phyloP scores from a whole-genome alignment of 164 flowering plant genomes.

The Vitis rupestris region DNA sequence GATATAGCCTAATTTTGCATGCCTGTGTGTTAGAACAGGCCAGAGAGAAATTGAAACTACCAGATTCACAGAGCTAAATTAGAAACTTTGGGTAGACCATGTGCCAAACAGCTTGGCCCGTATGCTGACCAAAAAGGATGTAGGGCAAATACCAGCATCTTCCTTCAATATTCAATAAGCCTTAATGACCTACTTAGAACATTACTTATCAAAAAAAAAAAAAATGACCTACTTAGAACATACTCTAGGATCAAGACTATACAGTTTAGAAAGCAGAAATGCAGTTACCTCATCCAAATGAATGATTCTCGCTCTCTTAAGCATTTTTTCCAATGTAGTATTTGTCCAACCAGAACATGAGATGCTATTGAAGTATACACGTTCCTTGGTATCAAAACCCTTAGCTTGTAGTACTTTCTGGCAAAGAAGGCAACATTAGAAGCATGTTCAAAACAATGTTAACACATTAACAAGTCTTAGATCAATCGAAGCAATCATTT shows the following conservation, averaged over 20 bases:
- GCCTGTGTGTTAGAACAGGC: background rate
- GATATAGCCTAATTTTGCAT: background rate
- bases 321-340: slow-evolving; percentile 38
- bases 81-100: background rate
- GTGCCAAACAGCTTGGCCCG: background rate
- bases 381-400: slow-evolving; percentile 37
- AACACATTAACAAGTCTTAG: background rate
- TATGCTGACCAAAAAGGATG: too few relatives aligned
- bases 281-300: slow-evolving; percentile 63
- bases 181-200: too few relatives aligned
- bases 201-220: too few relatives aligned
- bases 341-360: slow-evolving; percentile 19
- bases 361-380: slow-evolving; percentile 26
- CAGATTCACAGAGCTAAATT: background rate
- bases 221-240: too few relatives aligned
- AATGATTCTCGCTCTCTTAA: slow-evolving; percentile 60
- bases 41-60: background rate
- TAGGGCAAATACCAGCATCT: background rate
- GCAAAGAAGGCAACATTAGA: slow-evolving; percentile 3
- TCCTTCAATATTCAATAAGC: background rate
- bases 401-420: slow-evolving; percentile 54
- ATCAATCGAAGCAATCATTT: background rate
- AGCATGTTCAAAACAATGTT: background rate
- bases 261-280: slow-evolving; percentile 2
- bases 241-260: background rate